Evolutionary conservation across 2,329 filamentous ascomycete species (phyloP), one percentile per base, ranked within the genome.

Genomic region (Daldinia sp.): DNA sequence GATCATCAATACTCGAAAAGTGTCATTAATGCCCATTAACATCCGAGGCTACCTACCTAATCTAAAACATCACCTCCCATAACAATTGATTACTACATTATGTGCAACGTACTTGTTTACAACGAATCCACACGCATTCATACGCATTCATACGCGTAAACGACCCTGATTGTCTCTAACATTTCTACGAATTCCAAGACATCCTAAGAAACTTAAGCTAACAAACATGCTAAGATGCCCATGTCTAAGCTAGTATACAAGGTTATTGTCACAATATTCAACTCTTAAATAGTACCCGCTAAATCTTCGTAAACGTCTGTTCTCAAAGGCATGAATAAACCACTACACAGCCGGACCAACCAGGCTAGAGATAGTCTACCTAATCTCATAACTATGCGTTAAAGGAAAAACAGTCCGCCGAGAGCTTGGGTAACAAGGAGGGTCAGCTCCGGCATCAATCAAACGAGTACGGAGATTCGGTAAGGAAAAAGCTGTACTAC

Each of bases 41-140:
- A 15, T 48, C 6, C 44, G 10, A 26, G 44, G 10, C 23, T 37
- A 33, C 30, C 30, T 33, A 33, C 30, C 35, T 37, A 37, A 28
- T 50, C 46, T n/a, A n/a, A 50, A 50, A 50, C 26, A 50, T 50
- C 20, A 50, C 46, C 46, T 30, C 46, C 46, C 46, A 18, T 30
- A 41, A 53, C 23, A 15, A 60, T 64, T 56, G n/a, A 60, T 64
- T 56, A 63, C 65, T 44, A 48, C 63, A 51, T 28, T 30, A 50
- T 13, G 46, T 30, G 48, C 9, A 33, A 4, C 30, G 2, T 33
- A 10, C 1, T 33, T 33, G 9, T 10, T n/a, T 26, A 48, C 23
- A 48, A 23, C 20, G 20, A 23, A 23, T 23, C 20, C 20, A 23
- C 20, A 23, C 20, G 20, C 20, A 23, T 23, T 2, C 20, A 23